Evolutionary conservation across 1,139 yeast genomes (phyloP).

Genomic region (Schwanniomyces etchellsii): DNA sequence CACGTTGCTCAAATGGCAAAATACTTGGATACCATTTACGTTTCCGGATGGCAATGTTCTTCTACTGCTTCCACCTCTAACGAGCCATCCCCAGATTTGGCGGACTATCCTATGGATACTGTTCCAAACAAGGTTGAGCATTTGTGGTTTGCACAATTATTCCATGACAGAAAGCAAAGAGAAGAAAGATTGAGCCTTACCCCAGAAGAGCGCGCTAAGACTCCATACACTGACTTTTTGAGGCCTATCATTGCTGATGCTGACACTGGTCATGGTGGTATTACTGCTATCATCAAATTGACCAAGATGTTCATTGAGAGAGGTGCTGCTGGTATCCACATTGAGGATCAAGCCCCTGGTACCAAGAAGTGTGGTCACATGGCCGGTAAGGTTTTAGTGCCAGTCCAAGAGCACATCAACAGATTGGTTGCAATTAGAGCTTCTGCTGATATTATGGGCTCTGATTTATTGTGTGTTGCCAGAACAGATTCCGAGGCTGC

Average conservation of each 20-base stretch:
- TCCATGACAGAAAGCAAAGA: slow-evolving; percentile 95
- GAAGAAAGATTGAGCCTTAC: slow-evolving; percentile 70
- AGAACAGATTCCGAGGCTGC: slow-evolving; percentile 98
- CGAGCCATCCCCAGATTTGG: slow-evolving; percentile 97
- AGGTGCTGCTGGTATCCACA: slow-evolving; percentile 98
- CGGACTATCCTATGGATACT: slow-evolving; percentile 97
- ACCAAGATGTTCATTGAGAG: slow-evolving; percentile 96
- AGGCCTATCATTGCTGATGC: slow-evolving; percentile 97
- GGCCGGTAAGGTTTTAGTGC: slow-evolving; percentile 98
- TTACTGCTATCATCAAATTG: slow-evolving; percentile 91
- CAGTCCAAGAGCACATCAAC: slow-evolving; percentile 94
- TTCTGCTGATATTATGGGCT: slow-evolving; percentile 88
- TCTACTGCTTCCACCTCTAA: slow-evolving; percentile 96
- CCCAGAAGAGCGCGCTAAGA: slow-evolving; percentile 56
- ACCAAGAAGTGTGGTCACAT: slow-evolving; percentile 97
- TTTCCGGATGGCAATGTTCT: slow-evolving; percentile 98
- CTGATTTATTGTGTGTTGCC: slow-evolving; percentile 82
- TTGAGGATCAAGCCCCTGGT: slow-evolving; percentile 98
- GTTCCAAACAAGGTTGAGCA: slow-evolving; percentile 98
- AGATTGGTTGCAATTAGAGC: slow-evolving; percentile 92
- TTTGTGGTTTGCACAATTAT: slow-evolving; percentile 91
- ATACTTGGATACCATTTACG: slow-evolving; percentile 86
- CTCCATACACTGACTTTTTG: slow-evolving; percentile 70
- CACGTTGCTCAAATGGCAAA: slow-evolving; percentile 97
- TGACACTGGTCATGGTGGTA: slow-evolving; percentile 98